These are phyloP conservation scores for Ajuga reptans DNA, from an alignment of 305 asterid species.

Conservation along the genomic window DNA sequence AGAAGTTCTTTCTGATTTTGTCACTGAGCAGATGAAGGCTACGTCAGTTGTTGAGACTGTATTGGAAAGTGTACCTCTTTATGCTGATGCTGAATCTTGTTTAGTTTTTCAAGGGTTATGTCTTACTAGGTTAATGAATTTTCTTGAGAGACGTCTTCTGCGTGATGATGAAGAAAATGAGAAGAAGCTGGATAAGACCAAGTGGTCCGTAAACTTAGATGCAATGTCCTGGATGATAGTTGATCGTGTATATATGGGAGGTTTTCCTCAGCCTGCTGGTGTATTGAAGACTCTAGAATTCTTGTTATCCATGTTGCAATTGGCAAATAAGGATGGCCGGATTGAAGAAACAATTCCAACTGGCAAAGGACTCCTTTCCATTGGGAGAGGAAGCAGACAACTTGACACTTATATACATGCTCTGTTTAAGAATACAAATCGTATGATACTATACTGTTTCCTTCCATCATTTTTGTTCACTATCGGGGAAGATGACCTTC, in stretches of 20 bases:
- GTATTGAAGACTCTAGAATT: constrained; percentile 89
- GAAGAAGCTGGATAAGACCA: constrained; percentile 79
- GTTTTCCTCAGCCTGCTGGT: constrained; percentile 86
- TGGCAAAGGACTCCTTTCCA: constrained; percentile 81
- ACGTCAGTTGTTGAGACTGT: constrained; percentile 61
- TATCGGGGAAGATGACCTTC: constrained; percentile 88
- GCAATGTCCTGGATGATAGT: constrained; percentile 87
- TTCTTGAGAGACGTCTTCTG: constrained; percentile 86
- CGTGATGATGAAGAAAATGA: constrained; percentile 94
- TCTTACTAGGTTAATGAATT: constrained; percentile 90
- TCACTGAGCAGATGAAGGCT: constrained; percentile 85
- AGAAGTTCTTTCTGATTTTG: constrained; percentile 82
- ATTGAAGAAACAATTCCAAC: constrained; percentile 81
- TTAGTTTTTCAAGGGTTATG: constrained; percentile 93
- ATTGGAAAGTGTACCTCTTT: constrained; percentile 77
- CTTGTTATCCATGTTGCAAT: constrained; percentile 88
- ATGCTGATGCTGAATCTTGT: constrained; percentile 81
- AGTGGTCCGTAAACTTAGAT: constrained; percentile 81
- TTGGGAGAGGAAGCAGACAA: constrained; percentile 94
- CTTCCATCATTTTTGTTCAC: constrained; percentile 76
- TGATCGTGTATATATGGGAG: constrained; percentile 97
- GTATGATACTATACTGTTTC: constrained; percentile 80
- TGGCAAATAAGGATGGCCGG: constrained; percentile 97
- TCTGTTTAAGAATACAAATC: constrained; percentile 73
- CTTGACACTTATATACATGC: constrained; percentile 77